Evolutionary conservation across 2,329 filamentous ascomycete species (phyloP).

Genomic region (Xylaria hypoxylon): DNA sequence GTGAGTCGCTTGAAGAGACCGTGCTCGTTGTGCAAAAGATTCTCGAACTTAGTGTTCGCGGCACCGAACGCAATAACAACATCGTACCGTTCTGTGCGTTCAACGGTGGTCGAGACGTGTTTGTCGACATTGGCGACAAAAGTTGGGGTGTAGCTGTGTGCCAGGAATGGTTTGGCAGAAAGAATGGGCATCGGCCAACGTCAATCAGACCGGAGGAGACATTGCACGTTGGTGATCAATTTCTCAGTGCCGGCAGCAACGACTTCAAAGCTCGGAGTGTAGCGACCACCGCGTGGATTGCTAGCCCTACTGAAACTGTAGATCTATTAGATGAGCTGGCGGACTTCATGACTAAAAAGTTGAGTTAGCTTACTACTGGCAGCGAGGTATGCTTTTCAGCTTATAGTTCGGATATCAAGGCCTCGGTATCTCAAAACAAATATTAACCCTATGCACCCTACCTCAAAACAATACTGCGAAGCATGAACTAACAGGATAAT

Average conservation of each 20-base stretch:
- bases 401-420: not conserved
- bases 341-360: constrained; percentile 64
- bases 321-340: constrained; percentile 86
- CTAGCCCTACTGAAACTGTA: constrained; percentile 90
- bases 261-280: constrained; percentile 95
- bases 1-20: constrained; percentile 94
- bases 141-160: constrained; percentile 94
- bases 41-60: constrained; percentile 81
- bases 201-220: constrained; percentile 79
- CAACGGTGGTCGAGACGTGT: constrained; percentile 97
- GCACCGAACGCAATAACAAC: constrained; percentile 45
- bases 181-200: constrained; percentile 36
- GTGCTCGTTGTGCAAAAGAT: constrained; percentile 94
- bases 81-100: constrained; percentile 93
- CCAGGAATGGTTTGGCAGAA: constrained; percentile 86
- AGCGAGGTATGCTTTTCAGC: not conserved
- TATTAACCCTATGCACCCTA: not conserved
- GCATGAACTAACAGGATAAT: not conserved
- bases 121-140: constrained; percentile 98
- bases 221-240: constrained; percentile 96
- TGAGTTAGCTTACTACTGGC: constrained; percentile 40
- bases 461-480: not conserved
- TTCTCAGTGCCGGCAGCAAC: constrained; percentile 92
- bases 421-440: not conserved
- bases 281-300: constrained; percentile 97